Conservation (phyloP, 2,329 filamentous ascomycete species). For the Aureobasidium namibiae region DNA sequence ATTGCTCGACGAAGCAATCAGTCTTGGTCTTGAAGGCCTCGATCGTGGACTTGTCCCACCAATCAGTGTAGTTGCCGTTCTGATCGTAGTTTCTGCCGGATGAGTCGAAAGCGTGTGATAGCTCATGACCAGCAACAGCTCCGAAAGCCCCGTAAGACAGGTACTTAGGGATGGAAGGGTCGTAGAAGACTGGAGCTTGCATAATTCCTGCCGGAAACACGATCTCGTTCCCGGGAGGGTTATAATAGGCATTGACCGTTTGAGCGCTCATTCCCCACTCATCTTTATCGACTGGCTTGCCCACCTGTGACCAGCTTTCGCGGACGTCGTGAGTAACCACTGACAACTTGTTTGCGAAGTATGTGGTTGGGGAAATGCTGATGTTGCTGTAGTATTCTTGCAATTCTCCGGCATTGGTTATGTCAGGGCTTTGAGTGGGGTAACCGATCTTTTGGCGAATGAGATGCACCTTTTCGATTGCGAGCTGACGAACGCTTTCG, state of each 20-base stretch:
- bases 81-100: conserved; percentile 57
- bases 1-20: conserved; percentile 62
- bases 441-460: conserved; percentile 63
- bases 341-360: conserved; percentile 51
- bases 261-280: conserved; percentile 54
- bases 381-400: conserved; percentile 49
- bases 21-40: conserved; percentile 50
- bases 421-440: conserved; percentile 39
- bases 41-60: conserved; percentile 57
- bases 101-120: conserved; percentile 63
- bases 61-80: conserved; percentile 56
- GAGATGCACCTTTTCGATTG: conserved; percentile 57
- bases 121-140: conserved; percentile 58
- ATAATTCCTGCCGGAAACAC: conserved; percentile 63
- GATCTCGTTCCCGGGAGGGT: conserved; percentile 57
- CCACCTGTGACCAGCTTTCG: conserved; percentile 49
- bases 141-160: conserved; percentile 63
- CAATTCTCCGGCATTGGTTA: conserved; percentile 50
- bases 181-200: conserved; percentile 56
- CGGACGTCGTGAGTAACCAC: conserved; percentile 41
- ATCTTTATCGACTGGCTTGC: conserved; percentile 52
- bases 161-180: conserved; percentile 54
- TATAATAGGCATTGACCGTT: conserved; percentile 53
- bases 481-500: conserved; percentile 48
- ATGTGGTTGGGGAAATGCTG: conserved; percentile 41